Evolutionary conservation across 2,329 filamentous ascomycete genomes (phyloP).

Genomic region (Talaromyces sp.): DNA sequence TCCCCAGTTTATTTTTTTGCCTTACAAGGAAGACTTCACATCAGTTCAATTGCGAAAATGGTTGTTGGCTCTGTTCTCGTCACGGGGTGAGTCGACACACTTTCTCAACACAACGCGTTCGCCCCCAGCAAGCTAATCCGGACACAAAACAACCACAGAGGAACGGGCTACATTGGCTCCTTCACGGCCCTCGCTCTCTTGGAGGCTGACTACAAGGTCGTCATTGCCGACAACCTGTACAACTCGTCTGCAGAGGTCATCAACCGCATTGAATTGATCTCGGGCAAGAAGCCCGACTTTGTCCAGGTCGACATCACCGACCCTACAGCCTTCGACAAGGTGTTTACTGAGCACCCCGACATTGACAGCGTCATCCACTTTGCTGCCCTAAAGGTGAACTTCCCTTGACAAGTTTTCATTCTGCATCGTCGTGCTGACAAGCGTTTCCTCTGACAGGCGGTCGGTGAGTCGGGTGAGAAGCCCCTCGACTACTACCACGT

Average conservation of each 20-base stretch:
- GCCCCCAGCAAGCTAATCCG: background rate
- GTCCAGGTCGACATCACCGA: slow-evolving; percentile 85
- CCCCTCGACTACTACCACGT: slow-evolving; percentile 97
- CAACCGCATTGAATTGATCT: slow-evolving; percentile 91
- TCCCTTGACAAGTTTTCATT: background rate
- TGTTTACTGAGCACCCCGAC: slow-evolving; percentile 82
- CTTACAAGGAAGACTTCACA: background rate
- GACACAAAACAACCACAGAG: slow-evolving; percentile 50
- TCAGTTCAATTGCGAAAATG: slow-evolving; percentile 49
- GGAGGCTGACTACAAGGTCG: slow-evolving; percentile 89
- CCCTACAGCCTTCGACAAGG: slow-evolving; percentile 72
- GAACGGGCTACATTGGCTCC: slow-evolving; percentile 97
- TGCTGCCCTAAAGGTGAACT: slow-evolving; percentile 78
- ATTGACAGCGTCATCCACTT: slow-evolving; percentile 99
- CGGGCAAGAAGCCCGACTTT: slow-evolving; percentile 79
- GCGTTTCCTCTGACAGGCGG: slow-evolving; percentile 56
- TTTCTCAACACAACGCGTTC: background rate
- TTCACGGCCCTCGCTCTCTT: slow-evolving; percentile 92
- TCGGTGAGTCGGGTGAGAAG: slow-evolving; percentile 89
- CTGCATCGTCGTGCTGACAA: background rate
- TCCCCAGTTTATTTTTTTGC: background rate
- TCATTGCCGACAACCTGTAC: slow-evolving; percentile 94
- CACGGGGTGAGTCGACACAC: slow-evolving; percentile 65
- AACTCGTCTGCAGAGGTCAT: slow-evolving; percentile 90
- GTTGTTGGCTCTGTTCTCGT: slow-evolving; percentile 81